Percentiles rank a stretch among this genome's conserved stretches.
These are phyloP conservation scores for Penicillium sp. DNA, from an alignment of 2,329 filamentous ascomycete species.

Conservation along the genomic window DNA sequence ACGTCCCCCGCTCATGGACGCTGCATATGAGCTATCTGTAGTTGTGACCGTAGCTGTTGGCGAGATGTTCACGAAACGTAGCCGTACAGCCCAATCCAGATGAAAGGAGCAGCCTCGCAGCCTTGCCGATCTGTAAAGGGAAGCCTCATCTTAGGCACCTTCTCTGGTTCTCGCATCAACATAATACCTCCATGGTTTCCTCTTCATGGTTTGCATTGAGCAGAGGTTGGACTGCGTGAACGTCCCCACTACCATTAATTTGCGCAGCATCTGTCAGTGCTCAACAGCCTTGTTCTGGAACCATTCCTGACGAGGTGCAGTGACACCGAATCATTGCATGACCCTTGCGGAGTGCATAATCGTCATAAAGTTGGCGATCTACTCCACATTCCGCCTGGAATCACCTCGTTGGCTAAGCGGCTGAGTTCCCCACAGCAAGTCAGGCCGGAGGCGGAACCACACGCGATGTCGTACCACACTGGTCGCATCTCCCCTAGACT, in stretches of 20 bases:
- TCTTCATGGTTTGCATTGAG: not conserved
- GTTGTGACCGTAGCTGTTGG: not conserved
- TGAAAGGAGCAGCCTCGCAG: not conserved
- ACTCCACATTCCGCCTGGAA: constrained; percentile 22
- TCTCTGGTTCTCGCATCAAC: not conserved
- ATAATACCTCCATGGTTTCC: not conserved
- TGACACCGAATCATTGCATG: not conserved
- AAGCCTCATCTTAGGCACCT: not conserved
- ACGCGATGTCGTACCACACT: constrained; percentile 28
- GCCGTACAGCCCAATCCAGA: not conserved
- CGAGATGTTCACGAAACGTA: not conserved
- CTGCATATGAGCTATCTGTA: not conserved
- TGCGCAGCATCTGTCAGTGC: not conserved
- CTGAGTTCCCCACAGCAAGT: constrained; percentile 24
- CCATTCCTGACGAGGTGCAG: constrained; percentile 3
- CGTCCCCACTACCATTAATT: too few relatives aligned
- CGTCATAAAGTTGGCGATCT: constrained; percentile 17
- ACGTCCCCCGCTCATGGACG: not conserved
- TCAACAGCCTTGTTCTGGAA: not conserved
- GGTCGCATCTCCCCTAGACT: constrained; percentile 56
- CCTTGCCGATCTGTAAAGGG: not conserved
- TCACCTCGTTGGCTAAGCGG: constrained; percentile 18
- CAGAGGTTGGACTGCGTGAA: too few relatives aligned
- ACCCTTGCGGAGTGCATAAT: constrained; percentile 6
- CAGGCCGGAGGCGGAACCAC: constrained; percentile 29